Evolutionary conservation across 106 monocot genomes (phyloP), one percentile per base, ranked within the genome.

Genomic region (Acanthochlamys bracteata): DNA sequence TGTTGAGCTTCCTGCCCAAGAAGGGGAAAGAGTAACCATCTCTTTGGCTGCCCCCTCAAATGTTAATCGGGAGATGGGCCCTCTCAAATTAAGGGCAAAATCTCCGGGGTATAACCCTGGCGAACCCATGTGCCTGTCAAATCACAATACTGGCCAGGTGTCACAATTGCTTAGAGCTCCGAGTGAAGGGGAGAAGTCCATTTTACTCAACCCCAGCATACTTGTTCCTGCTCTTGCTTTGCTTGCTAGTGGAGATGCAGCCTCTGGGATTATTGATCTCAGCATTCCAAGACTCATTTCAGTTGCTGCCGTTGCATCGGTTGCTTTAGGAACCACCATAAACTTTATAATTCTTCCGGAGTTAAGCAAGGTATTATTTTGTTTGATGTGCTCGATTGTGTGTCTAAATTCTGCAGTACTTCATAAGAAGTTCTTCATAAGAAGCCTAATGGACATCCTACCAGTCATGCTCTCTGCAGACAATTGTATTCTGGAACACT

Each of bases 1-100:
- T 8, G 74, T 78, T 39, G 78, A 96, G 57, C 84, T 96, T 73
- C 96, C 96, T 74, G 96, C 96, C 58, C 91, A 96, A 79, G 84
- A 88, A 79, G 96, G 88, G 63, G 96, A 96, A 79, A 74, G 96
- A 71, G 85, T 96, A 42, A 96, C 91, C 33, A 72, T 96, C 54
- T 74, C 80, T 46, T 66, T 85, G 57, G 82, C 88, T 41, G 82
- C 88, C 62, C 81, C 90, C 49, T 60, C 91, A 66, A 80, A 72
- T 65, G 56, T 88, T 53, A 80, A 76, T 39, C 64, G 80, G 25
- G 78, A 80, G 68, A 73, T 82, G 26, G 95, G 95, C 23, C 90
- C 84, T 47, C 45, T 95, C 14, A 87, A 69, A 54, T 72, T 95
- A 59, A 79, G 17, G 71, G 73, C 91, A 55, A 75, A 71, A 59